Evolutionary conservation across 805 yeast species (phyloP).

Genomic region (Tanozyma kutaoensis): DNA sequence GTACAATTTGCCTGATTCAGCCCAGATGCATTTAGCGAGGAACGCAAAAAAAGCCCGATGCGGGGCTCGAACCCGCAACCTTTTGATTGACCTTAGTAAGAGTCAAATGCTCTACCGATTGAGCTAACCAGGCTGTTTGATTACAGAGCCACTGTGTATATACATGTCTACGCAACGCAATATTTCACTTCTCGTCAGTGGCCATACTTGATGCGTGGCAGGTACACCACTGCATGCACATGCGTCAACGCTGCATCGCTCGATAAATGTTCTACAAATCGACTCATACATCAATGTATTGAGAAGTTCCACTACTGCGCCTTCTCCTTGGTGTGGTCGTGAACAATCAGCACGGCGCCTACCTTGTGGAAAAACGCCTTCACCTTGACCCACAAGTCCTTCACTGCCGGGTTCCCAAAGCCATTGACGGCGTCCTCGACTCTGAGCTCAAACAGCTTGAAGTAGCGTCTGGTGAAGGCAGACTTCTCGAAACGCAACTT

Average conservation of each 20-base stretch:
- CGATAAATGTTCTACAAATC: too few species aligned
- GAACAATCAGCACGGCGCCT: slow-evolving; percentile 16
- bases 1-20: background rate
- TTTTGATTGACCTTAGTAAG: slow-evolving; percentile 12
- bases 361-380: slow-evolving; percentile 17
- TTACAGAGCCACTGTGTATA: too few species aligned
- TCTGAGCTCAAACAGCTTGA: slow-evolving; percentile 54
- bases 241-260: too few species aligned
- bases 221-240: too few species aligned
- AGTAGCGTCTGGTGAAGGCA: slow-evolving; percentile 51
- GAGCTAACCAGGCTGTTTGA: slow-evolving; percentile 9
- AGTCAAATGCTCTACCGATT: slow-evolving; percentile 13
- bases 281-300: too few species aligned
- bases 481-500: slow-evolving; percentile 71
- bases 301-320: too few species aligned
- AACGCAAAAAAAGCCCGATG: slow-evolving; percentile 8
- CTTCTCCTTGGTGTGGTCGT: slow-evolving; percentile 24
- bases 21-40: too few species aligned
- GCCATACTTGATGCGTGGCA: too few species aligned
- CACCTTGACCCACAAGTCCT: slow-evolving; percentile 21
- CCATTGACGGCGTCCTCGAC: slow-evolving; percentile 18
- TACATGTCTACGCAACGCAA: background rate
- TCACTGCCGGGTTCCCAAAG: slow-evolving; percentile 16
- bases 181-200: background rate
- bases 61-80: slow-evolving; percentile 14